Percentiles rank a stretch among this genome's conserved stretches.
Evolutionary conservation across 805 yeast species (phyloP).

Genomic region (Starmera quercuum): DNA sequence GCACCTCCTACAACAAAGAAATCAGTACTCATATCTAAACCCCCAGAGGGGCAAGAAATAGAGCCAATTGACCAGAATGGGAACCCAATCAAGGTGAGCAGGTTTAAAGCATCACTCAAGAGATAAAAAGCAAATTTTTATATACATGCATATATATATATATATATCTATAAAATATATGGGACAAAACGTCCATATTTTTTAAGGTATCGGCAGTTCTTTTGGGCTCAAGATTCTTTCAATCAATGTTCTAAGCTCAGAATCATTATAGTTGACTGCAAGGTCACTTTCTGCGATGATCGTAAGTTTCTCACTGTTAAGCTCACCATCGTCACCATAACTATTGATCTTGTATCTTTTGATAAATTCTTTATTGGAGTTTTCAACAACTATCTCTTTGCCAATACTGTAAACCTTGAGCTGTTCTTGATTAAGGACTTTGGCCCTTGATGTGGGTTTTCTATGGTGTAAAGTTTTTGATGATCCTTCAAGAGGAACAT

Average conservation of each 20-base stretch:
- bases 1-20: constrained; percentile 3
- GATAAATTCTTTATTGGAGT: neutral
- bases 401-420: neutral
- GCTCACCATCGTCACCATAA: neutral
- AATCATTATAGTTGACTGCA: neutral
- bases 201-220: no score
- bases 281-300: neutral
- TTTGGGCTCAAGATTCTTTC: no score
- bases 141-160: no score
- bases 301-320: neutral
- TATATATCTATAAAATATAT: no score
- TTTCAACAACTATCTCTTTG: neutral
- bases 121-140: no score
- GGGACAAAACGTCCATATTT: no score
- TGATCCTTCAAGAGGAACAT: neutral
- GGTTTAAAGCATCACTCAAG: constrained; percentile 61
- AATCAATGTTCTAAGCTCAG: neutral
- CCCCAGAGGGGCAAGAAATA: constrained; percentile 43
- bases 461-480: neutral
- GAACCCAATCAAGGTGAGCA: constrained; percentile 49
- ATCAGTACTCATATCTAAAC: constrained; percentile 16
- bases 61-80: constrained; percentile 68
- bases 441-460: neutral
- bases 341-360: neutral
- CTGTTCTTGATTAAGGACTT: neutral